A percentile compares a stretch with the other conserved stretches of the same genome.
These are phyloP conservation scores for Sugiyamaella mastotermitis DNA, from an alignment of 805 yeast genomes.

Conservation along the genomic window DNA sequence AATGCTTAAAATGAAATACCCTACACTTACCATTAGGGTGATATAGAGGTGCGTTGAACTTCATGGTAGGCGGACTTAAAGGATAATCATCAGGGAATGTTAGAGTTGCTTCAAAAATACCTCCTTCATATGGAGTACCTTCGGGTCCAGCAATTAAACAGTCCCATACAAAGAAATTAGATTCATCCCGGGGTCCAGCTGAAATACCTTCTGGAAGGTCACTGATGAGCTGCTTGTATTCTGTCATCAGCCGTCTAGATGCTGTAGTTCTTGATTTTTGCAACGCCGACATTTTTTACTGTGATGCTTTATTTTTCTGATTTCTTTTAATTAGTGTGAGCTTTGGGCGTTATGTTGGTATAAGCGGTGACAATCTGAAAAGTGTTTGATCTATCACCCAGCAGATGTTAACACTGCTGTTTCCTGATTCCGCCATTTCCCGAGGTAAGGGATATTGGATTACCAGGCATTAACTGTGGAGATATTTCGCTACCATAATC, in stretches of 20 bases:
- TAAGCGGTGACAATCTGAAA: too few relatives aligned
- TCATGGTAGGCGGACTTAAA: slow-evolving; percentile 70
- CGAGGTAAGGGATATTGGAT: too few relatives aligned
- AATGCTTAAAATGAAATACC: background rate
- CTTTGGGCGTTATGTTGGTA: too few relatives aligned
- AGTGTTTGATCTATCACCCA: too few relatives aligned
- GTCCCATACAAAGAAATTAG: slow-evolving; percentile 74
- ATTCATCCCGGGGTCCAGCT: slow-evolving; percentile 83
- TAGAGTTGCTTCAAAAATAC: slow-evolving; percentile 73
- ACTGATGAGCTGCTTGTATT: slow-evolving; percentile 74
- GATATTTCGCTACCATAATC: too few relatives aligned
- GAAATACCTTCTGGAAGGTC: slow-evolving; percentile 94
- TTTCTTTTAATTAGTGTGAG: too few relatives aligned
- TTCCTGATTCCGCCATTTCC: too few relatives aligned
- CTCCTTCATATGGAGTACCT: slow-evolving; percentile 80
- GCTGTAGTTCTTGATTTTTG: slow-evolving; percentile 47
- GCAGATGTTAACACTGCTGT: too few relatives aligned
- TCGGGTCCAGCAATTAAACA: slow-evolving; percentile 79
- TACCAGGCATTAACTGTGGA: too few relatives aligned
- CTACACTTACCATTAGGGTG: slow-evolving; percentile 66
- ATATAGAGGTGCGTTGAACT: slow-evolving; percentile 70
- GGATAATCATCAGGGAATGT: slow-evolving; percentile 78
- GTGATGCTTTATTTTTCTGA: too few relatives aligned
- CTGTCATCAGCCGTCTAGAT: slow-evolving; percentile 78
- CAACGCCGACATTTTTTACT: too few relatives aligned